Conservation (phyloP, 345 rosid genomes). For the Clausena lansium region DNA sequence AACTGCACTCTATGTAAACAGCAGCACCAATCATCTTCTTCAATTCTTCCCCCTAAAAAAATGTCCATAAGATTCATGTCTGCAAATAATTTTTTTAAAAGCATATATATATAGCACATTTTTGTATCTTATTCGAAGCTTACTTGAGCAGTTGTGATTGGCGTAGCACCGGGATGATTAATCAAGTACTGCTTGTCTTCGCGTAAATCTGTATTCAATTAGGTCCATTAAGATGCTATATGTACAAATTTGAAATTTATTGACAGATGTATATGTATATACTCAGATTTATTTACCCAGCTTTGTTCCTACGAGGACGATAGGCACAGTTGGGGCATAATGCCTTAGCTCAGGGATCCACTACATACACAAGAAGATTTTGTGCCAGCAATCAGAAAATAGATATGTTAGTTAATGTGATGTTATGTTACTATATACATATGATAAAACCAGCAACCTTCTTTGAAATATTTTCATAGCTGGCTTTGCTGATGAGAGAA, state of each 20-base stretch:
- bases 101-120: background rate
- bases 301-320: conserved; percentile 55
- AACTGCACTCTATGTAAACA: conserved; percentile 53
- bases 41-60: conserved; percentile 49
- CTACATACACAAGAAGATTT: conserved; percentile 12
- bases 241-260: background rate
- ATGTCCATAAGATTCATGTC: background rate
- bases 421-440: background rate
- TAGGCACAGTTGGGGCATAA: conserved; percentile 53
- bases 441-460: conserved; percentile 25
- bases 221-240: background rate
- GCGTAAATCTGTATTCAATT: conserved; percentile 41
- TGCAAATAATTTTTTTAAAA: background rate
- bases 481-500: conserved; percentile 50
- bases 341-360: conserved; percentile 59
- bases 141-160: conserved; percentile 47
- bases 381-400: background rate
- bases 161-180: conserved; percentile 43
- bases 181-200: conserved; percentile 46
- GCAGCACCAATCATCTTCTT: conserved; percentile 55
- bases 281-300: conserved; percentile 28
- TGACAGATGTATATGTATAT: background rate
- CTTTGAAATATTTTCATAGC: conserved; percentile 52
- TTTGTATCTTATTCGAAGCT: background rate
- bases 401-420: background rate